Base-by-base conservation (phyloP, 495 filamentous ascomycete species). In the Annulohypoxylon nitens region DNA sequence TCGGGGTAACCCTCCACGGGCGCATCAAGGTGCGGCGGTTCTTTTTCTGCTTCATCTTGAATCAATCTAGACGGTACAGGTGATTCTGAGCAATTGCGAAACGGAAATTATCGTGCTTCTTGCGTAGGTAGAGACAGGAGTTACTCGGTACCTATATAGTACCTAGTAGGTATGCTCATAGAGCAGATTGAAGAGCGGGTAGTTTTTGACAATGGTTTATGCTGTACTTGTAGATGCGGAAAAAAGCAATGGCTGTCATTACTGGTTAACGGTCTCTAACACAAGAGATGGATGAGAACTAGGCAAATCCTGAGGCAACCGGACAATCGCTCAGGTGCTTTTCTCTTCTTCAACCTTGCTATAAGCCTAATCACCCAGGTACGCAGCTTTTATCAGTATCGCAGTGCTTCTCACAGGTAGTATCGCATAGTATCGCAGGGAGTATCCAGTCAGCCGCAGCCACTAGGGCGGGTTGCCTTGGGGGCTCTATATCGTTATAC, bases 301-400 rank as follows among this genome's bases (percentile, higher is more conserved):
- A 55, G 48, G 37, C 18, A 65, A 57, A 39, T 8, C 9, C 30
- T 34, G 25, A 65, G 50, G 62, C 50, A 55, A 20, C 48, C 20
- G n/a, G 34, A 55, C 57, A 57, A 55, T 55, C 50, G 12, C 51
- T 65, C 50, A 57, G 23, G 16, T 4, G 45, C 12, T 45, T 20
- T 43, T 30, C 10, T 4, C 7, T 16, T 20, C 36, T 23, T 41
- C 11, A 39, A 25, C 62, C 62, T 65, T 65, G 62, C 51, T 57
- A 39, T 39, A n/a, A 33, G 62, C 62, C 51, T 65, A 45, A 11
- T 10, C 51, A 10, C 14, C 53, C 16, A 57, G 33, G 53, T 30
- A 36, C 54, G 16, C 1, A 58, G 33, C 36, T 60, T 23, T 60
- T 30, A 37, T 45, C 37, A 30, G 57, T 20, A 60, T 45, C 26